phyloP scores from a whole-genome alignment of 805 yeast species.

The Blastobotrys robertii region DNA sequence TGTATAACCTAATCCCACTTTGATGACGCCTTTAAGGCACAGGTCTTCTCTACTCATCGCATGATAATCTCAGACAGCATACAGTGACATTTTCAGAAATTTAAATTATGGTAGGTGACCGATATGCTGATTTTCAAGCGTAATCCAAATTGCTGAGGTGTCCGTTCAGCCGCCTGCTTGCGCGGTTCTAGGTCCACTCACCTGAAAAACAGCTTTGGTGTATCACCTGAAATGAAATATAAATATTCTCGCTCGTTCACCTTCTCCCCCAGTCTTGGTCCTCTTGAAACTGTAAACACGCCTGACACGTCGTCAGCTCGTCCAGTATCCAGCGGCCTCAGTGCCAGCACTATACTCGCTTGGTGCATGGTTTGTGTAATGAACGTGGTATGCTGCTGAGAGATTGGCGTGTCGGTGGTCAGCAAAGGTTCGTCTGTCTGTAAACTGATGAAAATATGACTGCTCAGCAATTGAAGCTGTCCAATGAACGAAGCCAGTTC shows the following conservation, averaged over 20 bases:
- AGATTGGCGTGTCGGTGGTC: slow-evolving; percentile 27
- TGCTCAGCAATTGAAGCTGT: slow-evolving; percentile 27
- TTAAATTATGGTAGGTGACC: neutral
- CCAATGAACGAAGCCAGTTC: slow-evolving; percentile 30
- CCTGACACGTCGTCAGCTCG: slow-evolving; percentile 80
- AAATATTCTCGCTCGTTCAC: slow-evolving; percentile 54
- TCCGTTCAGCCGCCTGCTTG: too few species aligned
- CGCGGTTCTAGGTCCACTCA: too few species aligned
- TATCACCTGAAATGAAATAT: slow-evolving; percentile 48
- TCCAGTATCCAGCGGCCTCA: slow-evolving; percentile 68
- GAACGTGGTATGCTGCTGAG: slow-evolving; percentile 35
- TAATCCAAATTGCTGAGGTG: too few species aligned
- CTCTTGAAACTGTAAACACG: slow-evolving; percentile 47
- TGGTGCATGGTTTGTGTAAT: slow-evolving; percentile 40
- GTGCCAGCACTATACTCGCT: slow-evolving; percentile 41
- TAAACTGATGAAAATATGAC: slow-evolving; percentile 30
- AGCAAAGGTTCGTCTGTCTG: slow-evolving; percentile 34
- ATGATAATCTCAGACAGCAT: too few species aligned
- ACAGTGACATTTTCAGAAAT: too few species aligned
- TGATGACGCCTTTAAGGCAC: too few species aligned
- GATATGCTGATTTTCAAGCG: too few species aligned
- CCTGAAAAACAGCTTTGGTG: slow-evolving; percentile 34
- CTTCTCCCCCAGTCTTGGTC: slow-evolving; percentile 34
- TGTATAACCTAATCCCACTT: too few species aligned
- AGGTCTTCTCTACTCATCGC: too few species aligned